A percentile compares a stretch with the other conserved stretches of the same genome.
Evolutionary conservation across 306 rosid species (phyloP).

Genomic region (Myrica gale): DNA sequence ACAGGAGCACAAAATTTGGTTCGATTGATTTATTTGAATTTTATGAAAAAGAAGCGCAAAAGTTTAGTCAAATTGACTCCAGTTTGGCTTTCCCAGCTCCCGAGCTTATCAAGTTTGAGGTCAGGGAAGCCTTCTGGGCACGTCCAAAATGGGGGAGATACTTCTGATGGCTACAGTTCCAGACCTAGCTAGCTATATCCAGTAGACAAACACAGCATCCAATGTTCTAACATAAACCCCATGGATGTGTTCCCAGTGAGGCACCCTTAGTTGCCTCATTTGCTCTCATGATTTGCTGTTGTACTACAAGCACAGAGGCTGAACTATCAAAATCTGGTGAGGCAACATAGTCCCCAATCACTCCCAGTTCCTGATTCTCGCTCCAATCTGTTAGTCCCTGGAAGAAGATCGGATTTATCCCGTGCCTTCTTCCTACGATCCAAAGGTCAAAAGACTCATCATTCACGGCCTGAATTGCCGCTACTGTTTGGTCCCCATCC

Average conservation of each 20-base stretch:
- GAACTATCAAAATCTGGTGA: constrained; percentile 63
- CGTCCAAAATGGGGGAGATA: no score
- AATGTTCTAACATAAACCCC: neutral
- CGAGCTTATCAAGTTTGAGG: no score
- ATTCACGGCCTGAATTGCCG: constrained; percentile 47
- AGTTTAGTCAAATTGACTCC: no score
- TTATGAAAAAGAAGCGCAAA: no score
- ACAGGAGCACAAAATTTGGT: no score
- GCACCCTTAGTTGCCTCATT: neutral
- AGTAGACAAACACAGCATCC: no score
- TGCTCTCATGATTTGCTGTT: constrained; percentile 67
- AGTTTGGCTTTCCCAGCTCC: no score
- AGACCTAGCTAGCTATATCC: no score
- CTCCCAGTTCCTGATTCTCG: constrained; percentile 59
- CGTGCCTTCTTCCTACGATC: constrained; percentile 73
- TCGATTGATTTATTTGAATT: no score
- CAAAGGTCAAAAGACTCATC: constrained; percentile 52
- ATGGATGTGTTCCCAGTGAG: neutral
- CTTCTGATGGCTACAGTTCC: no score
- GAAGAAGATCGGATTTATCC: constrained; percentile 62
- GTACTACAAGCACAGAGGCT: constrained; percentile 67
- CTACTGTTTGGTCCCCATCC: constrained; percentile 63
- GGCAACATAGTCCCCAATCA: constrained; percentile 64
- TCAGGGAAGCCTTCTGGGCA: no score
- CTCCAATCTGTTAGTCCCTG: constrained; percentile 64